Conservation (phyloP, 345 rosid genomes). For the Lepidium africanum region DNA sequence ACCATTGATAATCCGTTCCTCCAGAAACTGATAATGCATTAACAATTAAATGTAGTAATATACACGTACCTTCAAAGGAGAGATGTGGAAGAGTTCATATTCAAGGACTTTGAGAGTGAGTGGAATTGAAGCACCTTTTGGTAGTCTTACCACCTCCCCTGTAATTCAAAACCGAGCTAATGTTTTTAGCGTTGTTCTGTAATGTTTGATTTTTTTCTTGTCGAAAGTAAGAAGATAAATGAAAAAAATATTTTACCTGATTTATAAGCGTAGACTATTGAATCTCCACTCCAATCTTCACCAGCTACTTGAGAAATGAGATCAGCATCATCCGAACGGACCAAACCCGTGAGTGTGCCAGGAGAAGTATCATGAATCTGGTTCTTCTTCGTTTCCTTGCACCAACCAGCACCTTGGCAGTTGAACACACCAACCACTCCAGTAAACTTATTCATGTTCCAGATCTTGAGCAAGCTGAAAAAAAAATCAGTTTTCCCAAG, state of each 20-base stretch:
- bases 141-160: slow-evolving; percentile 74
- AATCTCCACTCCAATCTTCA: slow-evolving; percentile 70
- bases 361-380: slow-evolving; percentile 81
- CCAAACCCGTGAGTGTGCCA: slow-evolving; percentile 60
- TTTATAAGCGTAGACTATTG: slow-evolving; percentile 56
- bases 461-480: slow-evolving; percentile 71
- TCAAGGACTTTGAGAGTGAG: slow-evolving; percentile 77
- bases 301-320: slow-evolving; percentile 60
- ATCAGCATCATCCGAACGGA: slow-evolving; percentile 74
- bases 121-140: slow-evolving; percentile 69
- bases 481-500: background rate
- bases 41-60: background rate
- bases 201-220: background rate
- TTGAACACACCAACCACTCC: slow-evolving; percentile 93
- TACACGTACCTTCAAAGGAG: slow-evolving; percentile 58
- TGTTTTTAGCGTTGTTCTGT: background rate
- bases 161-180: slow-evolving; percentile 4
- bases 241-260: slow-evolving; percentile 42
- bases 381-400: slow-evolving; percentile 71
- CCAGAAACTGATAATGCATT: too few relatives aligned
- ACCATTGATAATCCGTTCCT: too few relatives aligned
- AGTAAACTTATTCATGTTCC: slow-evolving; percentile 79
- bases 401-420: slow-evolving; percentile 99
- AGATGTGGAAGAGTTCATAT: slow-evolving; percentile 84
- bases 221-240: background rate